Conservation (phyloP, 2,329 filamentous ascomycete genomes). For the Aspergillus sp. region DNA sequence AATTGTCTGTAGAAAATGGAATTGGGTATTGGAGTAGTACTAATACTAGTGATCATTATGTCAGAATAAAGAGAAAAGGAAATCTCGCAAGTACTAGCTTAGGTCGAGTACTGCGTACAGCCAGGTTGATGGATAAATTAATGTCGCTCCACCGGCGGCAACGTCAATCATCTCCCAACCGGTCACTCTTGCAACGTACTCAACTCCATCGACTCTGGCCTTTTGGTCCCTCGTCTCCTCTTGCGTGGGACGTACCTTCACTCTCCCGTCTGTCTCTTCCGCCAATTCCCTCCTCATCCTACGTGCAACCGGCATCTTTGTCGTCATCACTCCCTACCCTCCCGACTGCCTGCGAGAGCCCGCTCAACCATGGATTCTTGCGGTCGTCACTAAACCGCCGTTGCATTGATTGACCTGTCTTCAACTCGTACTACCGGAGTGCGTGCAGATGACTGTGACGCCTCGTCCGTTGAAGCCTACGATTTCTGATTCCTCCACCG, state of each 20-base stretch:
- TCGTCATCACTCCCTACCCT: slow-evolving; percentile 10
- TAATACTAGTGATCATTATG: too few relatives aligned
- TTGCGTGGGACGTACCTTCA: background rate
- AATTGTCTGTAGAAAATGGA: too few relatives aligned
- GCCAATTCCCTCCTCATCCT: background rate
- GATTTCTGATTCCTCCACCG: background rate
- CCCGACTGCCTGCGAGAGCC: slow-evolving; percentile 1
- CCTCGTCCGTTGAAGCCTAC: slow-evolving; percentile 5
- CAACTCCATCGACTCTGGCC: background rate
- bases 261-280: background rate
- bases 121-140: background rate
- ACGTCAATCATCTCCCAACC: slow-evolving; percentile 12
- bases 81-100: too few relatives aligned
- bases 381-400: slow-evolving; percentile 6
- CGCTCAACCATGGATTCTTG: slow-evolving; percentile 7
- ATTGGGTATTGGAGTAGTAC: too few relatives aligned
- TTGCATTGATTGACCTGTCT: background rate
- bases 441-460: slow-evolving; percentile 6
- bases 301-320: background rate
- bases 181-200: slow-evolving; percentile 14
- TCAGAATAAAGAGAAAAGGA: too few relatives aligned
- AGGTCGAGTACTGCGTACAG: background rate
- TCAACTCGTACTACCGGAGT: slow-evolving; percentile 10
- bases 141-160: slow-evolving; percentile 6
- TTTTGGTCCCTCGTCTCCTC: background rate